These are phyloP conservation scores for Monilinia vaccinii-corymbosi DNA, from an alignment of 2,329 filamentous ascomycete genomes.

Conservation along the genomic window DNA sequence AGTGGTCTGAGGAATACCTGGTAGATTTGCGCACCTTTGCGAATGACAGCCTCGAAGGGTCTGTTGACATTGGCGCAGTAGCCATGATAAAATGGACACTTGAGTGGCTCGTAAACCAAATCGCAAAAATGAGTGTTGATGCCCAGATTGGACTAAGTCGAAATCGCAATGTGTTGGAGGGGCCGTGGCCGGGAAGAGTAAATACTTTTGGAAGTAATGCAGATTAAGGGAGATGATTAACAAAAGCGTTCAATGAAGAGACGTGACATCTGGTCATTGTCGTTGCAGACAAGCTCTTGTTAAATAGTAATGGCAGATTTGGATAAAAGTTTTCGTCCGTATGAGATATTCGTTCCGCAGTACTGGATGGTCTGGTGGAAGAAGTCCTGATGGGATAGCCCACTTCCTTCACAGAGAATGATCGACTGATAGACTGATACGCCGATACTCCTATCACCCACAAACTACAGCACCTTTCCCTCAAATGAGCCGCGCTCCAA, in stretches of 20 bases:
- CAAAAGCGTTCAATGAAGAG: constrained; percentile 28
- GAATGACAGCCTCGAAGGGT: constrained; percentile 57
- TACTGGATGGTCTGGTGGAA: constrained; percentile 1
- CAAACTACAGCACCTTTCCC: background rate
- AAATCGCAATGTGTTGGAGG: constrained; percentile 27
- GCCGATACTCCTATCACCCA: constrained; percentile 6
- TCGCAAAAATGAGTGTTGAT: constrained; percentile 25
- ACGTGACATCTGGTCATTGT: constrained; percentile 32
- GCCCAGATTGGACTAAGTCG: constrained; percentile 26
- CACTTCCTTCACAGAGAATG: constrained; percentile 8
- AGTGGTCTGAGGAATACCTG: background rate
- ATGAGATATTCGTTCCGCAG: constrained; percentile 2
- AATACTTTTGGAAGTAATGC: constrained; percentile 19
- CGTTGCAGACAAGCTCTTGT: constrained; percentile 23
- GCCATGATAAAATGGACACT: constrained; percentile 33
- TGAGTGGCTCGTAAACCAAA: constrained; percentile 12
- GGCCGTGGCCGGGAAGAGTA: constrained; percentile 18
- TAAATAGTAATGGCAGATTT: background rate
- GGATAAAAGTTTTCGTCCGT: background rate
- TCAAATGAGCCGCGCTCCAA: background rate
- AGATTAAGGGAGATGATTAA: constrained; percentile 31
- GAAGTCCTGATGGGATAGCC: constrained; percentile 5
- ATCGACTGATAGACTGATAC: background rate
- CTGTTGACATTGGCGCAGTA: constrained; percentile 37
- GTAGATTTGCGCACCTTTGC: constrained; percentile 53